A percentile compares a stretch with the other conserved stretches of the same genome.
Evolutionary conservation across 768 basidiomycete genomes (phyloP).

Genomic region (Kwoniella newhampshirensis): DNA sequence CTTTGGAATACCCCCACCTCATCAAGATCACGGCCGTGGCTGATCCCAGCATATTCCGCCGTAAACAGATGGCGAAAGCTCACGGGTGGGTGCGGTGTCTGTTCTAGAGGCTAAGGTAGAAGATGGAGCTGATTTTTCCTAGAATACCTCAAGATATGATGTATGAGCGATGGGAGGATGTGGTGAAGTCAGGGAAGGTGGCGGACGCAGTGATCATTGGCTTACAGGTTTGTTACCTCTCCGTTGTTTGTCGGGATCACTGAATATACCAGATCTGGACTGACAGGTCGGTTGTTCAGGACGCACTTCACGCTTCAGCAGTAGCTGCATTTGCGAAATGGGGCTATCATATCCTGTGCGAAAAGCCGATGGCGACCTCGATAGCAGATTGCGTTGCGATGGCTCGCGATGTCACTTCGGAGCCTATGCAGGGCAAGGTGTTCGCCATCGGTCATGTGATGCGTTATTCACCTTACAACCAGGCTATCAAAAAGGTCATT

Average conservation of each 20-base stretch:
- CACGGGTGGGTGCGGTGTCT: too few species aligned
- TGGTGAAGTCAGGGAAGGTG: constrained; percentile 71
- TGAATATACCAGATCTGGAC: neutral
- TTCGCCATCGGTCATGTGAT: constrained; percentile 86
- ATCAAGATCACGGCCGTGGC: too few species aligned
- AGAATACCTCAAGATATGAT: constrained; percentile 54
- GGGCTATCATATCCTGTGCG: constrained; percentile 76
- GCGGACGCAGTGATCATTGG: constrained; percentile 61
- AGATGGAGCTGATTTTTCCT: neutral
- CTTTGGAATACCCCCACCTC: too few species aligned
- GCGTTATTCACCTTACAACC: constrained; percentile 81
- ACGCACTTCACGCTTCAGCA: neutral
- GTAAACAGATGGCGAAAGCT: too few species aligned
- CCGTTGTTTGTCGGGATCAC: neutral
- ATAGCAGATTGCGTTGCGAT: constrained; percentile 71
- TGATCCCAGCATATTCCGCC: too few species aligned
- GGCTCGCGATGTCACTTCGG: constrained; percentile 66
- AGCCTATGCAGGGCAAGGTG: constrained; percentile 52
- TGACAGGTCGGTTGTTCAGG: neutral
- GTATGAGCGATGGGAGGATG: constrained; percentile 69
- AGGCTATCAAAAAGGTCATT: constrained; percentile 66
- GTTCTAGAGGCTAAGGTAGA: too few species aligned
- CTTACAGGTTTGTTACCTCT: too few species aligned
- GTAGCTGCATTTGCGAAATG: constrained; percentile 1
- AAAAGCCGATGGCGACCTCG: constrained; percentile 70